Evolutionary conservation across 345 rosid genomes (phyloP), one percentile per base, ranked within the genome.

Genomic region (Mallotus nudiflorus): DNA sequence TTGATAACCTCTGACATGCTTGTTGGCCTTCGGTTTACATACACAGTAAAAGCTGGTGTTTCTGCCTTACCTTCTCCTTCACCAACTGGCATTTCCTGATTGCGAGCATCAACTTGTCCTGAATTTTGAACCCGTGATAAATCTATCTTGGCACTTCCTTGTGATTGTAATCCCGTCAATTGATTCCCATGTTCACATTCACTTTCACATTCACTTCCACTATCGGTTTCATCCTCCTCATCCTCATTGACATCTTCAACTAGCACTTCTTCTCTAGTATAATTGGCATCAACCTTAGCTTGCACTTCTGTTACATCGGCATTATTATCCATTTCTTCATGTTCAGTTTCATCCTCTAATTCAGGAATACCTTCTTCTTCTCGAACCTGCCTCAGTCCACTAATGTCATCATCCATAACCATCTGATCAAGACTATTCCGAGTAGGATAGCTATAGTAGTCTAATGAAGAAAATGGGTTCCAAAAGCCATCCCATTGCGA

Each of bases 281-380:
- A 69, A 71, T 72, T 78, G 55, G 71, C 48, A 68, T 76, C 77
- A 6, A 53, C 18, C 61, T 76, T 80, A 51, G 78, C 70, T 67
- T 74, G 82, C 37, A 70, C 86, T 65, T 80, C 83, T 1, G 40
- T 60, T 65, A 22, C 51, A 71, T 76, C 78, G 11, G 18, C 78
- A 48, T 54, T 80, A 62, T 50, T 82, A 78, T 78, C 85, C 65
- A 66, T 56, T 64, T 74, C 86, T 63, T 85, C 93, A 2, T 85
- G 83, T 70, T 85, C 85, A 77, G 87, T 83, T 73, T 84, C 97
- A 75, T 83, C 92, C 80, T 90, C 98, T 70, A 89, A 71, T 66
- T 90, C 98, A 2, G 98, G 98, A 73, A 95, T 92, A 52, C 97
- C 98, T 83, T 95, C 98, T 84, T 90, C 99, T 69, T 95, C 98